Evolutionary conservation across 345 rosid genomes (phyloP), one percentile per base, ranked within the genome.

Genomic region (Psidium guajava): DNA sequence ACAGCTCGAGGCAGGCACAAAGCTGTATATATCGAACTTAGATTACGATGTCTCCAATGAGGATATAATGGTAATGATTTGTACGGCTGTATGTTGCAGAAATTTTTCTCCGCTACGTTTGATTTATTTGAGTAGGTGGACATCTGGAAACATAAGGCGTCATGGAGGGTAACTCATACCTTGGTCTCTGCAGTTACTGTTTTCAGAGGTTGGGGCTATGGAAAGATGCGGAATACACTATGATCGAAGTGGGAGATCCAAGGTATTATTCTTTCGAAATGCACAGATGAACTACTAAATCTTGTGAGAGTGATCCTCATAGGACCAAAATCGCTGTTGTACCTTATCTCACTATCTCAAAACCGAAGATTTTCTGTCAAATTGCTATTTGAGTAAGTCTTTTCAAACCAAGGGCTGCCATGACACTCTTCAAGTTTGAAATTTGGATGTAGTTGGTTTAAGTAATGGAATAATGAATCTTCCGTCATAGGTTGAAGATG

Each of bases 231-330:
- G 92, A 5, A 83, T 93, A 87, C 92, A 92, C 85, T 93, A 91
- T 83, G 93, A 93, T 73, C 89, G 81, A 85, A 91, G 91, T 55
- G 94, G 96, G 86, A 92, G 94, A 89, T 90, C 94, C 54, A 94
- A 90, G 95, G 94, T 94, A 91, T 58, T 84, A 86, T 81, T 54
- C 82, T 52, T 54, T 54, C 6, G 18, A 24, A 51, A 13, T 74
- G 75, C 83, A 8, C 11, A 8, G 77, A 69, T 69, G 47, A 69
- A 8, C 40, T 69, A 18, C 0, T 32, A 40, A 69, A 32, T 69
- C 18, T 32, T 32, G 75, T 28, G 0, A 1, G 75, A 32, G 22
- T 32, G 75, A 64, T 64, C 20, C 20, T 32, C 20, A 32, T 64
- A 16, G 74, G 44, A 64, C 44, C 18, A 64, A 0, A 16, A 0